Conservation (phyloP, 345 rosid species). For the Eutrema yunnanense region DNA sequence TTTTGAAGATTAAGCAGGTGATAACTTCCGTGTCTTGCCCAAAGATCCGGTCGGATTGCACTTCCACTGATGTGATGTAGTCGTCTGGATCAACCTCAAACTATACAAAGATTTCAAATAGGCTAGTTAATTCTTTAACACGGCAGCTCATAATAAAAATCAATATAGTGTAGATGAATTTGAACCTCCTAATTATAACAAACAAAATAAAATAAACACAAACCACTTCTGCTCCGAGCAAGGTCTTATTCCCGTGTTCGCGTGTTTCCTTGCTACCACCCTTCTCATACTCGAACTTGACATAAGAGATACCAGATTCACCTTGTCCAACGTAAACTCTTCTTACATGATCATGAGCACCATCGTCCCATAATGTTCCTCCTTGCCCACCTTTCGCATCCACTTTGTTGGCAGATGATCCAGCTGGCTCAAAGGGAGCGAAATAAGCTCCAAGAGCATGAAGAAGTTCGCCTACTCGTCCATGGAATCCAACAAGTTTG, state of each 20-base stretch:
- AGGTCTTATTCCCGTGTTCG: slow-evolving; percentile 23
- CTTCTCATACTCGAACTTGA: slow-evolving; percentile 28
- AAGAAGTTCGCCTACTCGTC: slow-evolving; percentile 20
- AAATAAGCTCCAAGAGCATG: slow-evolving; percentile 31
- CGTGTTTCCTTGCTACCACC: slow-evolving; percentile 2
- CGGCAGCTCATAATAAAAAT: neutral
- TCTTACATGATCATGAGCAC: slow-evolving; percentile 30
- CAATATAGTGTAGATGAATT: neutral
- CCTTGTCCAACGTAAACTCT: slow-evolving; percentile 28
- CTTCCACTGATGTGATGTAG: slow-evolving; percentile 27
- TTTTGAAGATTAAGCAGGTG: slow-evolving; percentile 25
- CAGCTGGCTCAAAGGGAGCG: neutral
- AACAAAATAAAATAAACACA: neutral
- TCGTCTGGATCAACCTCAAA: slow-evolving; percentile 31
- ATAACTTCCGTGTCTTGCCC: slow-evolving; percentile 17
- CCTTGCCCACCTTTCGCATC: slow-evolving; percentile 32
- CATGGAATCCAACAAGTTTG: slow-evolving; percentile 30
- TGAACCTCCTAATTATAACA: neutral
- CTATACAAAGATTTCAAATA: slow-evolving; percentile 3
- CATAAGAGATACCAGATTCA: slow-evolving; percentile 27
- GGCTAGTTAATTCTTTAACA: neutral
- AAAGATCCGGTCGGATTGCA: slow-evolving; percentile 23
- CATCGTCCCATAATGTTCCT: slow-evolving; percentile 28
- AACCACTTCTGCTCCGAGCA: slow-evolving; percentile 26
- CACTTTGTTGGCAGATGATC: slow-evolving; percentile 6